phyloP scores from a whole-genome alignment of 2,329 filamentous ascomycete species.

The Fusarium austroafricanum region DNA sequence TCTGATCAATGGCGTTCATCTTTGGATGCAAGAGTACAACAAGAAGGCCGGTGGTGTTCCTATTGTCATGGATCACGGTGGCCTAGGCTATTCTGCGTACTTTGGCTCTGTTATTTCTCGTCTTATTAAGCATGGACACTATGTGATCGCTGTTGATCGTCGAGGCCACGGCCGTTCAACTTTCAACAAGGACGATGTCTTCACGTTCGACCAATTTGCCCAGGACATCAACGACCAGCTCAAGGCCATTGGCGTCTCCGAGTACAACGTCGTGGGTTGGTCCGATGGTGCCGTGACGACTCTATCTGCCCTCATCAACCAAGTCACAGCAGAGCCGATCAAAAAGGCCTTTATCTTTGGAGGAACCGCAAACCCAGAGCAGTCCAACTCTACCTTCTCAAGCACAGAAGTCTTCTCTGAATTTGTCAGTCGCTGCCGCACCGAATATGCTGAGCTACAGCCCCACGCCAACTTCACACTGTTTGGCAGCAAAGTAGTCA shows the following conservation, averaged over 20 bases:
- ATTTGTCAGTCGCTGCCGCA: conserved; percentile 51
- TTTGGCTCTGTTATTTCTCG: conserved; percentile 53
- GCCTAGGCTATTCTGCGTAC: conserved; percentile 57
- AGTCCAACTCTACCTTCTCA: conserved; percentile 52
- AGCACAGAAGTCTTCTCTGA: conserved; percentile 49
- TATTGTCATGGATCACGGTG: conserved; percentile 55
- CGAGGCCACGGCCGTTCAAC: conserved; percentile 57
- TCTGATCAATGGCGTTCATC: conserved; percentile 52
- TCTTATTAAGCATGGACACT: conserved; percentile 49
- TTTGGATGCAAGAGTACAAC: conserved; percentile 58
- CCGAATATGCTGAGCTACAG: conserved; percentile 53
- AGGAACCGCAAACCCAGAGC: conserved; percentile 46
- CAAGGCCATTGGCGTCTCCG: conserved; percentile 43
- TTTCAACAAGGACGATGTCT: conserved; percentile 50
- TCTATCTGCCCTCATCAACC: conserved; percentile 51
- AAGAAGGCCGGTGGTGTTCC: conserved; percentile 48
- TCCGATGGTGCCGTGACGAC: conserved; percentile 56
- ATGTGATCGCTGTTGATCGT: conserved; percentile 56
- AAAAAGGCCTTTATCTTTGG: conserved; percentile 56
- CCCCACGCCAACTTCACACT: conserved; percentile 51
- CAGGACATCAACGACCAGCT: conserved; percentile 51
- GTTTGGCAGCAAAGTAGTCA: conserved; percentile 53
- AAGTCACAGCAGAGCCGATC: conserved; percentile 47
- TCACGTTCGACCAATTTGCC: conserved; percentile 55
- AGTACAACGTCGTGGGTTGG: conserved; percentile 55